Conservation (phyloP, 1,284 basidiomycete species). For the Fomitopsis palustris region DNA sequence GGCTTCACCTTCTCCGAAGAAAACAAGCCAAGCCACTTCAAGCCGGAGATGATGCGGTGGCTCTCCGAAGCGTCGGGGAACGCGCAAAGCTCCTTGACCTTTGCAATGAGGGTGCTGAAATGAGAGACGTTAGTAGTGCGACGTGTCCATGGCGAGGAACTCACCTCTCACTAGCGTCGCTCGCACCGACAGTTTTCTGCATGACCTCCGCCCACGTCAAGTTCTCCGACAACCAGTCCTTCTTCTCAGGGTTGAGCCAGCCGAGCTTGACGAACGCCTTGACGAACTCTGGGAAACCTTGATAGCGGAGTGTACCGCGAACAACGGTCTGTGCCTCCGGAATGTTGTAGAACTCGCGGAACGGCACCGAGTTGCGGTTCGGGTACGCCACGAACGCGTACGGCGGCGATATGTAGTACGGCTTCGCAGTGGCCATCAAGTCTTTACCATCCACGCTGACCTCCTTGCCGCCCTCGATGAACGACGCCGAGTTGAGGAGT, state of each 20-base stretch:
- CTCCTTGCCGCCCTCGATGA: constrained; percentile 63
- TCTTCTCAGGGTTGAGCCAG: constrained; percentile 76
- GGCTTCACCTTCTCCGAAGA: constrained; percentile 63
- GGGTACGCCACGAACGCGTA: constrained; percentile 98
- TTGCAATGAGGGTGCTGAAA: constrained; percentile 60
- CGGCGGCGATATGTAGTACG: constrained; percentile 95
- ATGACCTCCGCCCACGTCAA: constrained; percentile 84
- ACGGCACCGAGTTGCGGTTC: constrained; percentile 93
- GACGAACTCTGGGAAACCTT: constrained; percentile 98
- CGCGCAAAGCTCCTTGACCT: constrained; percentile 64
- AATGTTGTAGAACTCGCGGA: constrained; percentile 85
- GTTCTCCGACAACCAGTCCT: constrained; percentile 76
- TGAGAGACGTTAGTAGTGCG: neutral
- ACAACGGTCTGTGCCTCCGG: constrained; percentile 93
- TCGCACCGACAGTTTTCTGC: constrained; percentile 74
- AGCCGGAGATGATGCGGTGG: constrained; percentile 78
- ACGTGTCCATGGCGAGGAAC: constrained; percentile 16
- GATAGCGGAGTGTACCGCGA: constrained; percentile 93
- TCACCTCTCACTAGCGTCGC: constrained; percentile 69
- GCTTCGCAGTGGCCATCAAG: constrained; percentile 86
- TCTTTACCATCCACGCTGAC: constrained; percentile 66
- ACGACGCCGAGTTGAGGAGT: constrained; percentile 90
- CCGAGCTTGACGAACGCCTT: constrained; percentile 86
- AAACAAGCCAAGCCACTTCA: constrained; percentile 95
- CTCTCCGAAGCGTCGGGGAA: constrained; percentile 74